Evolutionary conservation across 2,329 filamentous ascomycete genomes (phyloP), one percentile per base, ranked within the genome.

Genomic region (Fusarium mangiferae): DNA sequence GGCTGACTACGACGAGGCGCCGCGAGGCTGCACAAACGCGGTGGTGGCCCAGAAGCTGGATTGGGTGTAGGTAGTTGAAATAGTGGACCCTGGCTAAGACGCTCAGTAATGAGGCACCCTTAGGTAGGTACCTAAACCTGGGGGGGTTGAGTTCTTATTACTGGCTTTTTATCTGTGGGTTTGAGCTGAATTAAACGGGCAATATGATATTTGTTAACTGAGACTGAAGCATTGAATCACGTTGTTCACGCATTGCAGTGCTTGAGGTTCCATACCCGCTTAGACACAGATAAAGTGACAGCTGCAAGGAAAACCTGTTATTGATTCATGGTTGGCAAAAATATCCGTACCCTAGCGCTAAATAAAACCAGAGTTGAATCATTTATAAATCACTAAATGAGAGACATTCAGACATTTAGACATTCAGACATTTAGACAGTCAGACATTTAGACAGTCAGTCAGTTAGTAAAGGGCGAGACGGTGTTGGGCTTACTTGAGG

Each of bases 1-100:
- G 68, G 48, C 63, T 67, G 64, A 66, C 46, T 60, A 41, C 46
- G 61, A 52, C 62, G 45, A 75, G 72, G 72, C 72, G 62, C 69
- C 68, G 62, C 66, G 62, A 75, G 72, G 72, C 72, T 75, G 72
- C 72, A 75, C 61, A 64, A 75, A 75, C 72, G 72, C 58, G 69
- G 59, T 73, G 54, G 72, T 75, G 72, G 64, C 44, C 49, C 56
- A 55, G 69, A 66, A 41, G 24, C 26, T 67, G 35, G 41, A 63
- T 54, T 62, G 55, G 54, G 24, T 62, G 66, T 15, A 48, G 24
- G 35, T 36, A 26, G 48, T 56, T 56, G 52, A 54, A 58, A 36
- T 30, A 62, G 68, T 66, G 68, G 67, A 48, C 35, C 62, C 45
- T 39, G 30, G 22, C n/a, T 24, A 28, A 46, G 44, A 24, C 44